Percentiles rank a stretch among this genome's conserved stretches.
These are phyloP conservation scores for Pseudogymnoascus sp. DNA, from an alignment of 2,329 filamentous ascomycete species.

Conservation along the genomic window DNA sequence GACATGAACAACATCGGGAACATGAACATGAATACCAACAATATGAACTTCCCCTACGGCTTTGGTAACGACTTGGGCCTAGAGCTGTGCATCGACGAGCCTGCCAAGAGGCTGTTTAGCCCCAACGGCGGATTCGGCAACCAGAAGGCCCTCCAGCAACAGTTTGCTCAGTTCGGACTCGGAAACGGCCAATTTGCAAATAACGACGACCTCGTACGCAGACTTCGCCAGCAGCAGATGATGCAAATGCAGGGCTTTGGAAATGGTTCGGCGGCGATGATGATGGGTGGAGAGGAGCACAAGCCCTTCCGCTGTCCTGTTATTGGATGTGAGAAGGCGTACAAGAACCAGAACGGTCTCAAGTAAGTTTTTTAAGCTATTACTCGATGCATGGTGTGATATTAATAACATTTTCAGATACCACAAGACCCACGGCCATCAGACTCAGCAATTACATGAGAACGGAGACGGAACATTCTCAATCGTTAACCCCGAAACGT, in stretches of 20 bases:
- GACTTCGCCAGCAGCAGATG: constrained; percentile 55
- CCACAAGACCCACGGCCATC: constrained; percentile 80
- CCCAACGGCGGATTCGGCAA: constrained; percentile 66
- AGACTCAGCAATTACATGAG: constrained; percentile 92
- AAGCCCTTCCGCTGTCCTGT: constrained; percentile 98
- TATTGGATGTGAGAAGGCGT: constrained; percentile 97
- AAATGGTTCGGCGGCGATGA: constrained; percentile 36
- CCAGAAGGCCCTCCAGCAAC: constrained; percentile 58
- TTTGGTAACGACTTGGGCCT: constrained; percentile 44
- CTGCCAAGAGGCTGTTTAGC: constrained; percentile 87
- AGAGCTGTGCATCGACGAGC: constrained; percentile 75
- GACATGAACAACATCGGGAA: constrained; percentile 49
- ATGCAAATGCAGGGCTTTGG: constrained; percentile 32
- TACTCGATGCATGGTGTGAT: background rate
- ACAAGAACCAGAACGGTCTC: constrained; percentile 98
- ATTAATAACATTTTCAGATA: constrained; percentile 40
- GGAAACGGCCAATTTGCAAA: constrained; percentile 53
- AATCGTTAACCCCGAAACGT: constrained; percentile 94
- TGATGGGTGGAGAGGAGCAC: constrained; percentile 75
- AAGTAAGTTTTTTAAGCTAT: constrained; percentile 56
- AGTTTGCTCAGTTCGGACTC: constrained; percentile 65
- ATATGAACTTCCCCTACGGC: constrained; percentile 31
- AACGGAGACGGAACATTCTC: constrained; percentile 97
- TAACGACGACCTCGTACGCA: constrained; percentile 65
- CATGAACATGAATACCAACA: constrained; percentile 41